Evolutionary conservation across 2,329 filamentous ascomycete genomes (phyloP), one percentile per base, ranked within the genome.

Genomic region (Rutstroemia sp.): DNA sequence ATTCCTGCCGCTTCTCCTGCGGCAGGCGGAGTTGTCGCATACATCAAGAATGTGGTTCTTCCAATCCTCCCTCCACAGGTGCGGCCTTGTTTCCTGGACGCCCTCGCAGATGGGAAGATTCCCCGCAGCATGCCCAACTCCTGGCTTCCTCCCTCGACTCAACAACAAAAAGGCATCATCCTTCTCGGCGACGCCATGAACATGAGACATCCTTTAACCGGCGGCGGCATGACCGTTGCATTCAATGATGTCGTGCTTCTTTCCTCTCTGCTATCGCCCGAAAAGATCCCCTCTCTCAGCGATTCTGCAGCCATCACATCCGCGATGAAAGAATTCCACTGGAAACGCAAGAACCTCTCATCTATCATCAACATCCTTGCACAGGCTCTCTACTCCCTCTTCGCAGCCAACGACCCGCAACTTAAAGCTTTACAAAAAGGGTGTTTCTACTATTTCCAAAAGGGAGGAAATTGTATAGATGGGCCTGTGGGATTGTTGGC

Each of bases 121-220:
- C 86, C 90, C 16, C 73, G 73, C 61, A 89, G 84, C 64, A 99
- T 99, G 94, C 94, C 94, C 52, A 99, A 97, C 73, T 92, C 87
- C 59, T 99, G 88, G 78, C 82, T 99, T 2, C 92, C 94, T 5
- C 83, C 94, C 0, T 80, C 83, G 0, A 74, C 73, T 46, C 88
- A 87, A 58, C 87, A 88, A 68, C 80, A 81, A 10, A 81, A 84
- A 1, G 89, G 89, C 4, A 74, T 96, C 58, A 78, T 96, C 49
- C 76, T 99, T 38, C 79, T 97, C 8, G 94, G 94, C 58, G 94
- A 99, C 70, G 92, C 94, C 14, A 86, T 95, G 79, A 99, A 99
- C 76, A 99, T 99, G 94, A 88, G 94, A n/a, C 94, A 99, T 73
- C 94, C 94, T 1, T 79, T 99, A 12, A 99, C 94, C 0, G 94